These are phyloP conservation scores for Claviceps quebecensis DNA, from an alignment of 2,329 filamentous ascomycete species.

Conservation along the genomic window DNA sequence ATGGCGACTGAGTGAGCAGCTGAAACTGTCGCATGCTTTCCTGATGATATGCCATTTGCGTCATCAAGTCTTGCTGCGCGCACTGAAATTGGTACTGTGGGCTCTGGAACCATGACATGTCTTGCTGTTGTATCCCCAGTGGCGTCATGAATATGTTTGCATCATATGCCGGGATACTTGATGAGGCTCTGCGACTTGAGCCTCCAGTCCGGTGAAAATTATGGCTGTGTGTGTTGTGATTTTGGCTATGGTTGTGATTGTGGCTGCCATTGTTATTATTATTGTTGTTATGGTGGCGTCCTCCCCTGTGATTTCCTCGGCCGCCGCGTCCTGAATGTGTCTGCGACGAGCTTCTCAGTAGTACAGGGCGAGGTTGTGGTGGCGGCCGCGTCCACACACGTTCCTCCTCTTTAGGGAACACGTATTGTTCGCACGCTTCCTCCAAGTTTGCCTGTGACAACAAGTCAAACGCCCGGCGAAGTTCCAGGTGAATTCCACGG, in stretches of 20 bases:
- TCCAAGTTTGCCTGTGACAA: conserved; percentile 66
- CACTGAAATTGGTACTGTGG: conserved; percentile 27
- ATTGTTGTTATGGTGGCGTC: conserved; percentile 27
- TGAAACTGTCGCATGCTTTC: conserved; percentile 22
- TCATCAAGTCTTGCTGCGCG: conserved; percentile 24
- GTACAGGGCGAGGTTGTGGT: conserved; percentile 38
- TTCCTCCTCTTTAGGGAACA: conserved; percentile 74
- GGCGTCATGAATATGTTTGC: conserved; percentile 31
- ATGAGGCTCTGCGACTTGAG: conserved; percentile 37
- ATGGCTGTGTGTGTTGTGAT: conserved; percentile 27
- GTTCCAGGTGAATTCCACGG: conserved; percentile 75
- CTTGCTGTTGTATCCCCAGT: conserved; percentile 30
- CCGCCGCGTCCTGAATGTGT: conserved; percentile 36
- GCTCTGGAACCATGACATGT: conserved; percentile 36
- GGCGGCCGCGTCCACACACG: conserved; percentile 44
- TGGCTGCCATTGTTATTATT: conserved; percentile 22
- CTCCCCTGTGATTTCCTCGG: conserved; percentile 34
- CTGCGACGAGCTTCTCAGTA: conserved; percentile 47
- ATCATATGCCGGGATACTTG: conserved; percentile 37
- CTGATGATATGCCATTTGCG: conserved; percentile 26
- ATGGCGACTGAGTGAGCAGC: conserved; percentile 21
- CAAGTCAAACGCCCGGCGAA: conserved; percentile 75
- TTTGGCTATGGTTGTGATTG: conserved; percentile 19
- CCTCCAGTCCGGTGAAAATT: conserved; percentile 19
- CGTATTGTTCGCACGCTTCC: conserved; percentile 76